These are phyloP conservation scores for Nicotiana attenuata DNA, from an alignment of 257 asterid species.

Conservation along the genomic window DNA sequence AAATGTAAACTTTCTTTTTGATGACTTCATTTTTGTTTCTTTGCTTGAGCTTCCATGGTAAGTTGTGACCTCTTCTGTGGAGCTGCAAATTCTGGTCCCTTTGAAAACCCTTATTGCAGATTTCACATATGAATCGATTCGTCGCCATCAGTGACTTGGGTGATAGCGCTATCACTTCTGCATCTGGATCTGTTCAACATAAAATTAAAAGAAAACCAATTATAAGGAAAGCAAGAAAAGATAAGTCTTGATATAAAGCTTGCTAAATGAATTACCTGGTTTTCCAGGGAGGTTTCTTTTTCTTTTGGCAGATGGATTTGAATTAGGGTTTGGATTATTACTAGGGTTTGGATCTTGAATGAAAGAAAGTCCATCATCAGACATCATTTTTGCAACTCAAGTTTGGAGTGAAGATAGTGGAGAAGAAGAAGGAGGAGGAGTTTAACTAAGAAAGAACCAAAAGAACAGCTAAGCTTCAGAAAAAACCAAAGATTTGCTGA, in stretches of 20 bases:
- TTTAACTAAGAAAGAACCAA: not conserved
- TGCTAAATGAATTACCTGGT: slow-evolving; percentile 9
- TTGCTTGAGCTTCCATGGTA: slow-evolving; percentile 28
- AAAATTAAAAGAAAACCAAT: not conserved
- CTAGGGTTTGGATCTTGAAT: slow-evolving; percentile 46
- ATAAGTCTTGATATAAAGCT: not conserved
- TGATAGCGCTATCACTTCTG: slow-evolving; percentile 25
- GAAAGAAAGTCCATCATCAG: slow-evolving; percentile 71
- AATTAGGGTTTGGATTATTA: slow-evolving; percentile 11
- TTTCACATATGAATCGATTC: slow-evolving; percentile 21
- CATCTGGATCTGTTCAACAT: slow-evolving; percentile 18
- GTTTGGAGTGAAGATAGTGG: not conserved
- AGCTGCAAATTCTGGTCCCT: slow-evolving; percentile 26
- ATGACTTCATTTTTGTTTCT: slow-evolving; percentile 13
- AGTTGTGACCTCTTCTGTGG: slow-evolving; percentile 24
- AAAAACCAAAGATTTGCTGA: slow-evolving; percentile 43
- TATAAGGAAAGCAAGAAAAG: not conserved
- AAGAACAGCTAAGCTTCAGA: slow-evolving; percentile 10
- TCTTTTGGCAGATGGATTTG: slow-evolving; percentile 17
- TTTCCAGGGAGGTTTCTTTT: slow-evolving; percentile 23
- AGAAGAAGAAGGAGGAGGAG: not conserved
- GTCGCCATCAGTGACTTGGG: slow-evolving; percentile 24
- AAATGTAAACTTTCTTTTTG: slow-evolving; percentile 19
- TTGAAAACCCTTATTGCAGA: slow-evolving; percentile 25
- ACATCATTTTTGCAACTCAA: slow-evolving; percentile 46